Evolutionary conservation across 495 filamentous ascomycete species (phyloP).

Genomic region (Chaetomium fimeti): DNA sequence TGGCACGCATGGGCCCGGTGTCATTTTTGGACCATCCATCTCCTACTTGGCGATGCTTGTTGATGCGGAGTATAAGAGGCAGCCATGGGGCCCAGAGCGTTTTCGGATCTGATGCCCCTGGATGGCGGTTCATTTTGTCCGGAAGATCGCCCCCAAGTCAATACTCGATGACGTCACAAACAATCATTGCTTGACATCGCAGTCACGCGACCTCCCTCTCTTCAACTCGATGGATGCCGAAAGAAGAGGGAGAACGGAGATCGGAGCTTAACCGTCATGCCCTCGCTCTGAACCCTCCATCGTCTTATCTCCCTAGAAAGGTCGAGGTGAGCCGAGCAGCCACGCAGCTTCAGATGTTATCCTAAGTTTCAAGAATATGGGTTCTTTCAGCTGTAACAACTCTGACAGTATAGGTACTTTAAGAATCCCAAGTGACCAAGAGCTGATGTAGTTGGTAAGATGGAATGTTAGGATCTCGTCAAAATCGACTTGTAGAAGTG

Average conservation of each 20-base stretch:
- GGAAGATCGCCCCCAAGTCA: not conserved
- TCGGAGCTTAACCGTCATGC: not conserved
- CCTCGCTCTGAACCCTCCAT: not conserved
- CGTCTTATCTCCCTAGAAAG: not conserved
- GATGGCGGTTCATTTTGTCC: not conserved
- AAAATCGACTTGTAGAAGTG: too few relatives aligned
- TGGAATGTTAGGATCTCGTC: too few relatives aligned
- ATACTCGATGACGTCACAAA: conserved; percentile 9
- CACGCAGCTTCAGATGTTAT: not conserved
- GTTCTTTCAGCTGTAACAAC: not conserved
- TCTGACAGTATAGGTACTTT: not conserved
- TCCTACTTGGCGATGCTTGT: not conserved
- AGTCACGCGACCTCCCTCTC: not conserved
- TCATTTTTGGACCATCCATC: not conserved
- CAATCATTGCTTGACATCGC: not conserved
- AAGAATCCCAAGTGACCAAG: too few relatives aligned
- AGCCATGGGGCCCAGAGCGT: not conserved
- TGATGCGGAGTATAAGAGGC: not conserved
- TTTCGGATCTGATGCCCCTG: not conserved
- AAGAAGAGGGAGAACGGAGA: not conserved
- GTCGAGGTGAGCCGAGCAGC: not conserved
- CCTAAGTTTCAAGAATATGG: not conserved
- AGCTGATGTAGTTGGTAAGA: too few relatives aligned
- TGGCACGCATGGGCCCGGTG: not conserved
- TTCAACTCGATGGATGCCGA: not conserved